Evolutionary conservation across 768 basidiomycete species (phyloP).

Genomic region (Arthromyces matolae): DNA sequence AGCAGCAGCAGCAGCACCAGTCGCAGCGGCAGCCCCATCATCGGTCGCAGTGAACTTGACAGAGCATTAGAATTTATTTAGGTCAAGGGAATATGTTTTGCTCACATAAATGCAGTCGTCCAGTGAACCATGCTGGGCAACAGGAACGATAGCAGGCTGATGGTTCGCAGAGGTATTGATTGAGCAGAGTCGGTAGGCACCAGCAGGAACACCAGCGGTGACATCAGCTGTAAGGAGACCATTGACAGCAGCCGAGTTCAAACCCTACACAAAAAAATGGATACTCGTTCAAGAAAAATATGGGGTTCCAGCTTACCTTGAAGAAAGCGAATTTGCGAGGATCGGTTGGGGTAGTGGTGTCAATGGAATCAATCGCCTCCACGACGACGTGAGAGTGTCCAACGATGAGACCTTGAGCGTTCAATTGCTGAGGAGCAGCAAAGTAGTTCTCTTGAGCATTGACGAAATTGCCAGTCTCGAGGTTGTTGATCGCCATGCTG

Average conservation of each 20-base stretch:
- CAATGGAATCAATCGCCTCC: conserved; percentile 38
- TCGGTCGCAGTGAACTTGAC: conserved; percentile 30
- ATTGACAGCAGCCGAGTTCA: conserved; percentile 40
- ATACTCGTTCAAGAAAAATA: neutral
- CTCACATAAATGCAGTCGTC: conserved; percentile 59
- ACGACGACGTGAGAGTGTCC: conserved; percentile 55
- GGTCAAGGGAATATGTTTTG: neutral
- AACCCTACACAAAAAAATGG: conserved; percentile 42
- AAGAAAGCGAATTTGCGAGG: conserved; percentile 52
- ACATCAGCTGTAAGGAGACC: conserved; percentile 52
- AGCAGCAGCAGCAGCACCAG: conserved; percentile 10
- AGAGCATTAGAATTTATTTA: conserved; percentile 1
- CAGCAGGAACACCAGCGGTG: conserved; percentile 50
- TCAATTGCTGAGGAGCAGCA: conserved; percentile 49
- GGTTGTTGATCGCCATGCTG: conserved; percentile 35
- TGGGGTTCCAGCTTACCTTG: conserved; percentile 28
- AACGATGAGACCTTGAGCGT: conserved; percentile 41
- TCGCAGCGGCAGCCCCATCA: conserved; percentile 11
- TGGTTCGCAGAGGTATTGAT: conserved; percentile 59
- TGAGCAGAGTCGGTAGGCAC: conserved; percentile 55
- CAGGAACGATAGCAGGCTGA: conserved; percentile 51
- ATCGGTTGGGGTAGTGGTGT: conserved; percentile 40
- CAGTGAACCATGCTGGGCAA: conserved; percentile 58
- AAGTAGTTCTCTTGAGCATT: conserved; percentile 47
- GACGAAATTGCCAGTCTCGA: conserved; percentile 47